Evolutionary conservation across 208 protist species (phyloP), one percentile per base, ranked within the genome.

Genomic region (Acanthamoeba castellanii): DNA sequence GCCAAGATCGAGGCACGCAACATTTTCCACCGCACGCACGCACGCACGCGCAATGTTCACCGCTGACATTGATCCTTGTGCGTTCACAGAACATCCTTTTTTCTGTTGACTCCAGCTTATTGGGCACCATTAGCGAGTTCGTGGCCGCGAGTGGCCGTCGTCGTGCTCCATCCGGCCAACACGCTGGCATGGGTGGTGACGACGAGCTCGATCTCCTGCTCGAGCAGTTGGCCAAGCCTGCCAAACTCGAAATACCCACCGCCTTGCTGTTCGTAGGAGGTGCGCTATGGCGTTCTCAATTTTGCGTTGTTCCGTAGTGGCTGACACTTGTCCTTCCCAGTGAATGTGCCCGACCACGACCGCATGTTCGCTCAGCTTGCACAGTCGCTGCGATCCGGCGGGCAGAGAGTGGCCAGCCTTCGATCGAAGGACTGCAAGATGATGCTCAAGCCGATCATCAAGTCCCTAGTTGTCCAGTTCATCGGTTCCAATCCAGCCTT

Each of bases 361-460:
- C 81, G 50, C 50, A 55, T 88, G 50, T 88, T 88, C 27, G 45
- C 16, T 18, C 81, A 88, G 52, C 50, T 88, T 7, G 81, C 47
- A 7, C 81, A 64, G 52, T 88, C 81, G 6, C 81, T 88, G 45
- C 81, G 52, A 37, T 11, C 27, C 27, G 50, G 52, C 81, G 81
- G 81, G 9, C 81, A 88, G 25, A n/a, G 81, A 3, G 81, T 88
- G 52, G 81, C 81, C 30, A 88, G 81, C 81, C 81, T 88, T 25
- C 81, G 81, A 22, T 88, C 81, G 13, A 88, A 88, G 81, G 81
- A 88, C 52, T 88, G 81, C 52, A 88, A 88, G 81, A 88, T 88
- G 81, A 88, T 20, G 20, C 50, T 64, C 20, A 88, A 88, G 81
- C 25, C 45, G 32, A 88, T 88, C 81, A 88, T 88, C 81, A 88